A percentile compares a stretch with the other conserved stretches of the same genome.
These are phyloP conservation scores for Phytophthora cryptogea DNA, from an alignment of 352 stramenopile genomes.

Conservation along the genomic window DNA sequence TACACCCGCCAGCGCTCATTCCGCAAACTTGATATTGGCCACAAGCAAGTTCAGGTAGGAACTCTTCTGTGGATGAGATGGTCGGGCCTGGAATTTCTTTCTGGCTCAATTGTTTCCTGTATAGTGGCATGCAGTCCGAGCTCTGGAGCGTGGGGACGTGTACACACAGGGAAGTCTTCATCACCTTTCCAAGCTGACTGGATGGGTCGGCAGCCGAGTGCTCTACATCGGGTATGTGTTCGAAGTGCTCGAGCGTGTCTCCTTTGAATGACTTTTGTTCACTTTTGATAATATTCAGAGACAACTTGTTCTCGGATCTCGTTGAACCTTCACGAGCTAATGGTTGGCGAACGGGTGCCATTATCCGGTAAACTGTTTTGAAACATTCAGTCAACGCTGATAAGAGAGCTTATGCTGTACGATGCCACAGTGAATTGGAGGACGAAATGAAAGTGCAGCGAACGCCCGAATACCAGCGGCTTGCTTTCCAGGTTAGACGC, in stretches of 20 bases:
- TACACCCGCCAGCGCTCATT: slow-evolving; percentile 89
- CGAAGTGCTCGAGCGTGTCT: background rate
- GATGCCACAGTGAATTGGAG: slow-evolving; percentile 73
- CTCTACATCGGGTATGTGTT: slow-evolving; percentile 91
- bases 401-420: background rate
- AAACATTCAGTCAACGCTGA: background rate
- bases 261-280: background rate
- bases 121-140: slow-evolving; percentile 71
- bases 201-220: slow-evolving; percentile 78
- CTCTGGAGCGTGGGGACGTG: slow-evolving; percentile 61
- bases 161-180: slow-evolving; percentile 84
- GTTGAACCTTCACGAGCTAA: slow-evolving; percentile 93
- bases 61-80: background rate
- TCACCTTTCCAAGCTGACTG: slow-evolving; percentile 64
- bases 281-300: slow-evolving; percentile 22
- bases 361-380: slow-evolving; percentile 71
- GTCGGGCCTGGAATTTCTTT: background rate
- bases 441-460: slow-evolving; percentile 79
- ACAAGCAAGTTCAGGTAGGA: slow-evolving; percentile 64
- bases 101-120: background rate
- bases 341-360: slow-evolving; percentile 92
- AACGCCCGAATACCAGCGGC: slow-evolving; percentile 60
- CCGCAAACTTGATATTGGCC: slow-evolving; percentile 63
- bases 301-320: slow-evolving; percentile 94
- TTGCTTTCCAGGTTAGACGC: slow-evolving; percentile 53